A percentile compares a stretch with the other conserved stretches of the same genome.
phyloP scores from a whole-genome alignment of 805 yeast genomes.

The Myxozyma udenii region DNA sequence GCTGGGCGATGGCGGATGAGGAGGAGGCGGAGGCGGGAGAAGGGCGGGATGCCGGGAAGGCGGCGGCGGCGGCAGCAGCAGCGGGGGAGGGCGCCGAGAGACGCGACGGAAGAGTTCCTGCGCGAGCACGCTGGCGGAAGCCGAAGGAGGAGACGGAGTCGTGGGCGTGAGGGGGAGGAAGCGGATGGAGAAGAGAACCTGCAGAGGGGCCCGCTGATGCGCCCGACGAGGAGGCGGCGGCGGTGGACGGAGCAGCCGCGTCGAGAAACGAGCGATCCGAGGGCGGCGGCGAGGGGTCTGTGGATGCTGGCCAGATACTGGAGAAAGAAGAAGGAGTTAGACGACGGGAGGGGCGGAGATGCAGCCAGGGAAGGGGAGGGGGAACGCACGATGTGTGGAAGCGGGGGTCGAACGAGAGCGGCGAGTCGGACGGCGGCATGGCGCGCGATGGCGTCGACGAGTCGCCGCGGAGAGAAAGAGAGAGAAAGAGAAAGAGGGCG shows the following conservation, averaged over 20 bases:
- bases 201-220: neutral
- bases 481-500: neutral
- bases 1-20: neutral
- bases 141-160: conserved; percentile 15
- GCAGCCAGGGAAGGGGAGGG: neutral
- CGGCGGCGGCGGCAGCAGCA: conserved; percentile 5
- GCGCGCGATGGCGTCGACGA: conserved; percentile 1
- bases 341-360: conserved; percentile 4
- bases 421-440: conserved; percentile 11
- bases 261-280: conserved; percentile 6
- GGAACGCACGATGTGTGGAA: neutral
- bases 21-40: neutral
- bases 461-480: neutral
- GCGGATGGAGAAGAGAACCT: conserved; percentile 2
- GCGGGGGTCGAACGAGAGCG: conserved; percentile 19
- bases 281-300: conserved; percentile 1
- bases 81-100: conserved; percentile 36
- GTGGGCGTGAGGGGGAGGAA: conserved; percentile 5
- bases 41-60: neutral
- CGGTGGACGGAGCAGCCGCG: neutral
- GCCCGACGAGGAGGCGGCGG: neutral
- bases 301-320: conserved; percentile 4
- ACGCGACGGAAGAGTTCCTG: conserved; percentile 75
- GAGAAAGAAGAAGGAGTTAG: too few relatives aligned
- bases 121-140: conserved; percentile 59